Percentiles rank a stretch among this genome's conserved stretches.
Evolutionary conservation across 345 rosid genomes (phyloP).

Genomic region (Brassica juncea): DNA sequence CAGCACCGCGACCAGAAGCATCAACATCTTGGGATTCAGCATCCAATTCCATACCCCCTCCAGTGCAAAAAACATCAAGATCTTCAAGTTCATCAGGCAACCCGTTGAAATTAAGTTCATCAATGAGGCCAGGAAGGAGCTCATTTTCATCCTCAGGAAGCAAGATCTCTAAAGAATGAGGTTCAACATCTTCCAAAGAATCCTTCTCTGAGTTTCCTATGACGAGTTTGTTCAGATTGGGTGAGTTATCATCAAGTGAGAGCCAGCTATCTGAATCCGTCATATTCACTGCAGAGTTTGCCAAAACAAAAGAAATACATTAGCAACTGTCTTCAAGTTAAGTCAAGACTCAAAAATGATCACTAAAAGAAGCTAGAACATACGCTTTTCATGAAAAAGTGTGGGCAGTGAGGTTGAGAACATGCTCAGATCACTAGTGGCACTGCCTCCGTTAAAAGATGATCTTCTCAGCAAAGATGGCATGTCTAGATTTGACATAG

Average conservation of each 20-base stretch:
- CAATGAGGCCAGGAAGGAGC: conserved; percentile 82
- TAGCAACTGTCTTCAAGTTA: neutral
- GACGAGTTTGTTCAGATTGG: conserved; percentile 47
- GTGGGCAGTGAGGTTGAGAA: conserved; percentile 89
- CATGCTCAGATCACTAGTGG: conserved; percentile 57
- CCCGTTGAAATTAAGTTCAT: conserved; percentile 69
- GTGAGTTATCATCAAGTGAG: conserved; percentile 56
- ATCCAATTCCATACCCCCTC: conserved; percentile 92
- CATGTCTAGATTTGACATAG: conserved; percentile 28
- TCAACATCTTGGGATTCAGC: conserved; percentile 58
- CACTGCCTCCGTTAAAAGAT: conserved; percentile 46
- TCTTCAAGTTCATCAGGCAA: conserved; percentile 69
- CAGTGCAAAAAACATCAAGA: conserved; percentile 75
- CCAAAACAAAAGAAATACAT: conserved; percentile 26
- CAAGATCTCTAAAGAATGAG: conserved; percentile 50
- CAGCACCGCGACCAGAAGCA: conserved; percentile 52
- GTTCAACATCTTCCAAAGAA: conserved; percentile 55
- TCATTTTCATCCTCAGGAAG: conserved; percentile 84
- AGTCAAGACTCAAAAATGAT: neutral
- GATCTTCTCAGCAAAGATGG: conserved; percentile 41
- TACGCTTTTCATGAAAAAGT: conserved; percentile 75
- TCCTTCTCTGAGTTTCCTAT: conserved; percentile 53
- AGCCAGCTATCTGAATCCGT: conserved; percentile 49
- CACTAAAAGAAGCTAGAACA: neutral
- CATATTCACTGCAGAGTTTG: conserved; percentile 62